Evolutionary conservation across 2,329 filamentous ascomycete genomes (phyloP).

Genomic region (Parascedosporium putredinis): DNA sequence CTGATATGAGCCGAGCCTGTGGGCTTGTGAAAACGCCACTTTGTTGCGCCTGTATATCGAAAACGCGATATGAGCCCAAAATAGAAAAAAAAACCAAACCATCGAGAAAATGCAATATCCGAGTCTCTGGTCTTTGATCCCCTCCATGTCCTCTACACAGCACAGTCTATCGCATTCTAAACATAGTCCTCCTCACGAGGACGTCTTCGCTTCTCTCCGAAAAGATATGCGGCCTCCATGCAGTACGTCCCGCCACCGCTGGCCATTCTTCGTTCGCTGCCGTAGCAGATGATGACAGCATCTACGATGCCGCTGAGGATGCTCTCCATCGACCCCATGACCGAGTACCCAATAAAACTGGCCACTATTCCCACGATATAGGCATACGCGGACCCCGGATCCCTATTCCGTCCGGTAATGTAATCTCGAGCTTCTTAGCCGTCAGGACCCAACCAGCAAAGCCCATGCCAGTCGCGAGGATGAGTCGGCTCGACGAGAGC

Average conservation of each 20-base stretch:
- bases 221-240: conserved; percentile 80
- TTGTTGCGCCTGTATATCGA: too few species aligned
- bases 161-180: too few species aligned
- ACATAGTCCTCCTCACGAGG: conserved; percentile 1
- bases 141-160: too few species aligned
- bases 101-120: too few species aligned
- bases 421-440: conserved; percentile 63
- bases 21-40: too few species aligned
- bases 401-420: conserved; percentile 39
- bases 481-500: conserved; percentile 78
- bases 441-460: conserved; percentile 97
- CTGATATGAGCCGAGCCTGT: too few species aligned
- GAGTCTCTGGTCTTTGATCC: too few species aligned
- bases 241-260: conserved; percentile 69
- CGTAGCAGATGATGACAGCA: conserved; percentile 86
- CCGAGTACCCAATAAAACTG: conserved; percentile 88
- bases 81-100: too few species aligned
- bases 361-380: conserved; percentile 90
- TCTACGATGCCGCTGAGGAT: conserved; percentile 81
- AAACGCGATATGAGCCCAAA: too few species aligned
- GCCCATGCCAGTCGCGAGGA: conserved; percentile 81
- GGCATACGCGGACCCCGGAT: conserved; percentile 80
- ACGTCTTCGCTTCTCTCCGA: conserved; percentile 52
- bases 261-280: conserved; percentile 67
- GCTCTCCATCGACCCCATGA: conserved; percentile 83